Evolutionary conservation across 345 rosid species (phyloP).

Genomic region (Ceriops zippeliana): DNA sequence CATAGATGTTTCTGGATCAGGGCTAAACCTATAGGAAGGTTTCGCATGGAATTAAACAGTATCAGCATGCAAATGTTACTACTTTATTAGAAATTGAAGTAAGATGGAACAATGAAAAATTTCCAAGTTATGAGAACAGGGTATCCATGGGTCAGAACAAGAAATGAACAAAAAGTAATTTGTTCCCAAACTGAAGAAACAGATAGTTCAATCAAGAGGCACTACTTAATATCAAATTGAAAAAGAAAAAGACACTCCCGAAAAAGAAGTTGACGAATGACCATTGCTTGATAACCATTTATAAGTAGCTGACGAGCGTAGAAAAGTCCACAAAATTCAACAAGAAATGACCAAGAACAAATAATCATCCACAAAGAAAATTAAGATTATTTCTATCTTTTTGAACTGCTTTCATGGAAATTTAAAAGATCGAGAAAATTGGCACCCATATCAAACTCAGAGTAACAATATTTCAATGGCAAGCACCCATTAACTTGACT

Average conservation of each 20-base stretch:
- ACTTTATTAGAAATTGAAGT: conserved; percentile 8
- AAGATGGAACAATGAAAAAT: conserved; percentile 4
- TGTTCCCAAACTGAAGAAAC: not conserved
- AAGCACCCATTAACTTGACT: too few relatives aligned
- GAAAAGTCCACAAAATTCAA: too few relatives aligned
- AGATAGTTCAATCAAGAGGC: not conserved
- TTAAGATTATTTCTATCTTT: too few relatives aligned
- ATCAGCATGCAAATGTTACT: conserved; percentile 15
- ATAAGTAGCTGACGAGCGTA: too few relatives aligned
- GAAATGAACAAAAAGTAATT: not conserved
- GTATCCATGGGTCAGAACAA: not conserved
- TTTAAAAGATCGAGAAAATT: too few relatives aligned
- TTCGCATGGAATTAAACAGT: conserved; percentile 27
- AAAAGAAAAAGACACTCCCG: not conserved
- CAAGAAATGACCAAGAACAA: too few relatives aligned
- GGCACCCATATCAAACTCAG: too few relatives aligned
- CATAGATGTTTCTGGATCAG: conserved; percentile 93
- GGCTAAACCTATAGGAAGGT: conserved; percentile 72
- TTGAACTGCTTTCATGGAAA: too few relatives aligned
- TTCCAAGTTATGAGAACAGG: not conserved
- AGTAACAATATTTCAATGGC: too few relatives aligned
- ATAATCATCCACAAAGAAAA: too few relatives aligned
- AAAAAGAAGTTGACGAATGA: not conserved
- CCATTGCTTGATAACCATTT: too few relatives aligned
- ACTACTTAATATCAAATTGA: too few relatives aligned